These are phyloP conservation scores for Magnolia sinica DNA, from an alignment of 164 flowering plant genomes.

Conservation along the genomic window DNA sequence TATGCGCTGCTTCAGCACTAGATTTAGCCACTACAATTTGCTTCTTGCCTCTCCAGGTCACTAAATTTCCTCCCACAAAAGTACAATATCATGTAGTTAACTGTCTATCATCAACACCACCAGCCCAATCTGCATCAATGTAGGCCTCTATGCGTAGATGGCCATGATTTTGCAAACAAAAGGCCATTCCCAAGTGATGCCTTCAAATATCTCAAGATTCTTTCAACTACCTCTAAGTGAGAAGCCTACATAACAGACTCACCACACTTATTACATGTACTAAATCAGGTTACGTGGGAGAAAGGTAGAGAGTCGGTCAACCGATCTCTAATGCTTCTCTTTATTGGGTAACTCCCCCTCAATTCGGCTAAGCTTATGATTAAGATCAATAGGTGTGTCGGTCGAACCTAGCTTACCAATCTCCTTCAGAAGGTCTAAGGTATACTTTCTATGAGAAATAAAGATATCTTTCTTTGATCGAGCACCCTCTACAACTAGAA, in stretches of 20 bases:
- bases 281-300: not conserved
- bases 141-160: not conserved
- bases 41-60: slow-evolving; percentile 4
- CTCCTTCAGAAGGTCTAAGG: not conserved
- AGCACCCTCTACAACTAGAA: not conserved
- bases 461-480: not conserved
- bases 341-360: not conserved
- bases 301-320: not conserved
- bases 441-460: not conserved
- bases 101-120: not conserved
- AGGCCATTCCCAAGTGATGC: not conserved
- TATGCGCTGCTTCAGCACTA: not conserved
- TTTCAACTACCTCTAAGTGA: not conserved
- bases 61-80: slow-evolving; percentile 1
- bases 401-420: not conserved
- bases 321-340: not conserved
- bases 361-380: not conserved
- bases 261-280: not conserved
- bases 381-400: not conserved
- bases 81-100: not conserved
- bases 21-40: slow-evolving; percentile 1
- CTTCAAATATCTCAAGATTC: not conserved
- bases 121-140: slow-evolving; percentile 5
- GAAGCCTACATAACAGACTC: not conserved
- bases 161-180: not conserved